phyloP scores from a whole-genome alignment of 1,284 basidiomycete genomes.

The Sporisorium sorghi region DNA sequence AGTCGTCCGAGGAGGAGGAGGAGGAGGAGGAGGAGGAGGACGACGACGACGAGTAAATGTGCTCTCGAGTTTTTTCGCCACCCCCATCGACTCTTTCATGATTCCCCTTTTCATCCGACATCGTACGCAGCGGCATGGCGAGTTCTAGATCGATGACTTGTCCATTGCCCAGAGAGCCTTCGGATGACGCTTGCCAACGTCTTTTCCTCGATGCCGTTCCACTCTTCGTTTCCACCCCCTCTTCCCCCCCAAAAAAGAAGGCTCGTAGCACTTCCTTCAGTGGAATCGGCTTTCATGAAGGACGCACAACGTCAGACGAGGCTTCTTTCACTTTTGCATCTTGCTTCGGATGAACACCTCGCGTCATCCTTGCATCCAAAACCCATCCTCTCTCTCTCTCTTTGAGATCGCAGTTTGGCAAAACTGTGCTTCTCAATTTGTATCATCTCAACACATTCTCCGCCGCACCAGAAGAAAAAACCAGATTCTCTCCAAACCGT shows the following conservation, averaged over 20 bases:
- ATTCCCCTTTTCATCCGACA: background rate
- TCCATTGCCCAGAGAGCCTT: background rate
- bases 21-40: conserved; percentile 69
- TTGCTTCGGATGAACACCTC: background rate
- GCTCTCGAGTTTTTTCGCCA: background rate
- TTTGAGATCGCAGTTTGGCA: conserved; percentile 5
- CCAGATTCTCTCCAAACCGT: conserved; percentile 20
- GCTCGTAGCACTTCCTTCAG: conserved; percentile 2
- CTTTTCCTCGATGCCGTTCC: background rate
- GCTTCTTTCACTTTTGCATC: background rate
- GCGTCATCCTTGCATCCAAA: conserved; percentile 8
- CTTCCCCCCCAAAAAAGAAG: conserved; percentile 14
- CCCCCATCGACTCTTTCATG: background rate
- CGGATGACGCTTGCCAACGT: background rate
- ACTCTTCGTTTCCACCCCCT: background rate
- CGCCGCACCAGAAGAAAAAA: conserved; percentile 14
- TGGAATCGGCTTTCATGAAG: background rate
- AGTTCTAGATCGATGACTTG: background rate
- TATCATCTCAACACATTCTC: conserved; percentile 36
- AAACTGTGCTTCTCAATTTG: conserved; percentile 19
- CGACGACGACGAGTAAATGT: conserved; percentile 62
- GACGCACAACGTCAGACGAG: background rate
- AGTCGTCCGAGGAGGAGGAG: conserved; percentile 81
- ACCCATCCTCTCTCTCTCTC: conserved; percentile 3
- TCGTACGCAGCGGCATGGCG: background rate